Conservation (phyloP, 2,329 filamentous ascomycete genomes). For the Myriosclerotinia scirpicola region DNA sequence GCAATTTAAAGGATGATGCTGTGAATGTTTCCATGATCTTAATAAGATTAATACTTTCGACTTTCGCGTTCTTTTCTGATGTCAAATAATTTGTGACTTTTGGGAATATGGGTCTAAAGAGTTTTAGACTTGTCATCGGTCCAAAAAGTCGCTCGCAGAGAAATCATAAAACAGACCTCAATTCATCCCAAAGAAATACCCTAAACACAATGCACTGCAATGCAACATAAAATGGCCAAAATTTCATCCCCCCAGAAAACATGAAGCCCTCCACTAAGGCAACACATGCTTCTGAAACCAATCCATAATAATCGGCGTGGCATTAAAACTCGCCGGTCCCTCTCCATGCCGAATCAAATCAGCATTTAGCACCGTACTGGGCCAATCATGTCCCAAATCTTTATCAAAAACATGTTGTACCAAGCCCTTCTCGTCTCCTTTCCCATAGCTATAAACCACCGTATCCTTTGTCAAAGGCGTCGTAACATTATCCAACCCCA, state of each 20-base stretch:
- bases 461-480: constrained; percentile 14
- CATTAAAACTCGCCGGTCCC: constrained; percentile 22
- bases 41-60: too few species aligned
- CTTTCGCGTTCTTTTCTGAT: too few species aligned
- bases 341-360: constrained; percentile 19
- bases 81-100: too few species aligned
- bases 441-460: constrained; percentile 24
- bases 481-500: constrained; percentile 20
- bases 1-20: too few species aligned
- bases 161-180: too few species aligned
- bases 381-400: constrained; percentile 26
- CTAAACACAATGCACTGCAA: too few species aligned
- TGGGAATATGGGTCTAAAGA: too few species aligned
- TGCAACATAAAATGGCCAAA: neutral
- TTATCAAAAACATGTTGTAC: constrained; percentile 26
- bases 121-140: too few species aligned
- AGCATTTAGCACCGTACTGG: constrained; percentile 24
- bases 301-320: constrained; percentile 24
- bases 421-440: constrained; percentile 17
- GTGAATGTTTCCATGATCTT: too few species aligned
- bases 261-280: neutral
- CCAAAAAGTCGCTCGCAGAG: too few species aligned
- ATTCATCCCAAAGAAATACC: too few species aligned
- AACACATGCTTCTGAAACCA: constrained; percentile 23
- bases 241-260: too few species aligned